Conservation (phyloP, 1,139 yeast genomes). For the Meyerozyma carpophila region DNA sequence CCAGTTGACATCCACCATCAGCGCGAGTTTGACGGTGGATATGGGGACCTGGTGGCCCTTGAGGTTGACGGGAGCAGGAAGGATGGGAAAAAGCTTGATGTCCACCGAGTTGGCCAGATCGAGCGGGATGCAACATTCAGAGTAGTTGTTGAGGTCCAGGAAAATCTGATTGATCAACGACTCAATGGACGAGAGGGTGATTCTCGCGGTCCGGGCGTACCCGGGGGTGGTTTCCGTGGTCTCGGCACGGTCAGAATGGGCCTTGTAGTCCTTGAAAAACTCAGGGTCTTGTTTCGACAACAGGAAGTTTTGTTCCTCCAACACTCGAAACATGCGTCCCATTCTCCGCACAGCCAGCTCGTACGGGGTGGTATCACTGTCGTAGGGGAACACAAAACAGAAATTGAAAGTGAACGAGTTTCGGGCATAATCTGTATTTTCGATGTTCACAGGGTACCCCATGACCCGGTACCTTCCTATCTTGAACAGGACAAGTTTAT, state of each 20-base stretch:
- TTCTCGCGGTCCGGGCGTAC: conserved; percentile 34
- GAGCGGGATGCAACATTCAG: conserved; percentile 92
- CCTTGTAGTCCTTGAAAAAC: conserved; percentile 26
- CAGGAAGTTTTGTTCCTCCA: conserved; percentile 83
- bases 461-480: conserved; percentile 66
- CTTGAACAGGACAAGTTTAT: conserved; percentile 69
- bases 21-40: conserved; percentile 65
- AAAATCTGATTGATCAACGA: conserved; percentile 81
- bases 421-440: conserved; percentile 71
- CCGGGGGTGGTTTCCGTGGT: conserved; percentile 28
- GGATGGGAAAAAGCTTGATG: conserved; percentile 81
- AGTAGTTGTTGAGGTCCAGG: conserved; percentile 89
- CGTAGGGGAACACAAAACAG: conserved; percentile 84
- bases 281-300: conserved; percentile 48
- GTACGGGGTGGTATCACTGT: conserved; percentile 77
- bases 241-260: not conserved
- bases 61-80: conserved; percentile 78
- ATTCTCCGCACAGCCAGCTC: conserved; percentile 80
- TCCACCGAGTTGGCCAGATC: conserved; percentile 89
- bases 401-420: conserved; percentile 91
- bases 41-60: conserved; percentile 82
- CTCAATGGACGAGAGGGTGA: conserved; percentile 59
- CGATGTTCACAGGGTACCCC: conserved; percentile 88
- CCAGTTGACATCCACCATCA: conserved; percentile 86
- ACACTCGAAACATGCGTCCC: conserved; percentile 82